Base-by-base conservation (phyloP, 1,139 yeast species). In the Eremothecium cymbalariae region DNA sequence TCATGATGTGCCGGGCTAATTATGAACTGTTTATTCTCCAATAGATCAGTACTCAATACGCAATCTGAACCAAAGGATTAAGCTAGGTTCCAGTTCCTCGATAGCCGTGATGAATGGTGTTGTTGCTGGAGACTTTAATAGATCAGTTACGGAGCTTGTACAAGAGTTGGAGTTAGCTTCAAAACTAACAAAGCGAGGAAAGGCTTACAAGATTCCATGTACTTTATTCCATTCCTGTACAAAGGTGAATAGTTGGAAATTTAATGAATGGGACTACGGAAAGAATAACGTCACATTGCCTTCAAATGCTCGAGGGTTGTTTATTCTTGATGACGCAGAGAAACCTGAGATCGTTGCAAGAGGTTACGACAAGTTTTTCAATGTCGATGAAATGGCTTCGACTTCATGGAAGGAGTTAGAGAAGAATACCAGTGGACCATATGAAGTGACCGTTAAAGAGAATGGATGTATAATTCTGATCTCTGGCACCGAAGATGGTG, bases 331-430 rank as follows among this genome's bases (percentile, higher is more conserved):
- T 25, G 59, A 53, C 33, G 42, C 31, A 2, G 28, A 36, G 1
- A 37, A 47, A 9, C 58, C 58, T 7, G 44, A 43, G 7, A 80
- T 93, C 16, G 76, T 74, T 1, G 77, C 80, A 1, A 64, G 99
- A 46, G 98, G 99, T 0, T 93, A 93, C 55, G 93, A 93, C 59
- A 93, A 93, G 61, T 93, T 93, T 57, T 93, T 86, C 69, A 88
- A 82, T 51, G 65, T 85, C 8, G 72, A 67, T 39, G 98, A 93
- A 53, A 67, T 71, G 1, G 48, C 62, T 0, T 48, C 48, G 3
- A 80, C 94, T 0, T 67, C 63, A 36, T 67, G 75, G 64, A 62
- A 60, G 0, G 51, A 54, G 45, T 57, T 88, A 17, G 49, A 55
- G 23, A 38, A 48, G 1, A 51, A 65, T 15, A 79, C 94, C 0